Base-by-base conservation (phyloP, 2,329 filamentous ascomycete genomes). In the Cercospora nicotianae region DNA sequence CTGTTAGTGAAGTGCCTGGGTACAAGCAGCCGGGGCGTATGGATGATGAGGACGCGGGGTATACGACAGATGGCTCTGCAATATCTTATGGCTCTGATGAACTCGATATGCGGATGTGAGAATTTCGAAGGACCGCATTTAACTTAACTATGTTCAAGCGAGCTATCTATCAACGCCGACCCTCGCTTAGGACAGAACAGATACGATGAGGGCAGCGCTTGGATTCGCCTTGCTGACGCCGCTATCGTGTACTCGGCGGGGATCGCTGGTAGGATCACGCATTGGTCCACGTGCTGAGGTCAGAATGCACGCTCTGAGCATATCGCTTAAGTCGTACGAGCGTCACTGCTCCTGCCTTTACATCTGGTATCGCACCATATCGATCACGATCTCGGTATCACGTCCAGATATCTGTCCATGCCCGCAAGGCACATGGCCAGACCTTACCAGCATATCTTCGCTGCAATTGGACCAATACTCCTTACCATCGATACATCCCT, bases 41-140 rank as follows among this genome's bases (percentile, higher is more conserved):
- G 8, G 30, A 61, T 31, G 66, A 67, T 18, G 36, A 57, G 10
- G 66, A 64, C 59, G 66, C 66, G 31, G 66, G 55, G 5, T 61
- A 67, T 31, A 65, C 53, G 10, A 64, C 62, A 18, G 62, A 67
- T n/a, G 66, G 62, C 7, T 65, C 42, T 23, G 18, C 42, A 3
- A 48, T 48, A 18, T 48, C 42, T 7, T 65, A 67, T 20, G 39
- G 58, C 5, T 67, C 66, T 9, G 62, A 67, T 36, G 55, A 31
- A 2, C 53, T 67, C 13, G 65, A 60, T n/a, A 42, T n/a, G 39
- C 3, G 10, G 31, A 33, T 33, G 5, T 33, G 31, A 31, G 30
- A 6, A 31, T n/a, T n/a, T n/a, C n/a, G n/a, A n/a, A 31, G 30
- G 1, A 9, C 30, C 30, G 8, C 30, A 31, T 2, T 31, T 6